Base-by-base conservation (phyloP, 257 asterid species). In the Solanum commersonii region DNA sequence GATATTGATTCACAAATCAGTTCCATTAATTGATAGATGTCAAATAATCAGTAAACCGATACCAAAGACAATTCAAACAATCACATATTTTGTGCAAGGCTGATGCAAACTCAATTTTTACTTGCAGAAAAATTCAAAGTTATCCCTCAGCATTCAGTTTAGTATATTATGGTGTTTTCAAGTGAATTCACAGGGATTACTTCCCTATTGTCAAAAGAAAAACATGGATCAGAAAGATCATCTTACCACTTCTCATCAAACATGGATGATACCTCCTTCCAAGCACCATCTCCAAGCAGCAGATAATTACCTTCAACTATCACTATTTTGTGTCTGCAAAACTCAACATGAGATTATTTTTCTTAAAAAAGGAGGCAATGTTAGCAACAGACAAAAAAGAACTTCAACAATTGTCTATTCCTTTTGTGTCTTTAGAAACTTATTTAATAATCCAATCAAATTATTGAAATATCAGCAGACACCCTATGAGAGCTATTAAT, bases 231-330 rank as follows among this genome's bases (percentile, higher is more conserved):
- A 74, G 77, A 86, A 86, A 88, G 79, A 89, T 60, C 65, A 44
- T 60, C n/a, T 89, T 93, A 97, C 99, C 99, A 97, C 88, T 94
- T 97, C 92, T 95, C 98, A 78, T 97, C 98, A 82, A 96, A 93
- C 88, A 91, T 81, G 72, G 91, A 90, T 85, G 98, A 92, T 89
- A 97, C 85, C 88, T 95, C 98, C 91, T 91, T 93, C 99, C 99
- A 97, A 81, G 86, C 90, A 29, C 91, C 95, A 85, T 94, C 96
- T 52, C 94, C 97, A 92, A 95, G 88, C 59, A 97, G 92, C 94
- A 97, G 90, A 92, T 97, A 97, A 89, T 95, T 95, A 76, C 98
- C 99, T 92, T 97, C 99, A 79, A 95, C 98, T 90, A 97, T 93
- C 89, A 96, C 96, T 83, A 96, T 93, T 92, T 96, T 96, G 94